Conservation (phyloP, 2,329 filamentous ascomycete genomes). For the Beauveria varroae region DNA sequence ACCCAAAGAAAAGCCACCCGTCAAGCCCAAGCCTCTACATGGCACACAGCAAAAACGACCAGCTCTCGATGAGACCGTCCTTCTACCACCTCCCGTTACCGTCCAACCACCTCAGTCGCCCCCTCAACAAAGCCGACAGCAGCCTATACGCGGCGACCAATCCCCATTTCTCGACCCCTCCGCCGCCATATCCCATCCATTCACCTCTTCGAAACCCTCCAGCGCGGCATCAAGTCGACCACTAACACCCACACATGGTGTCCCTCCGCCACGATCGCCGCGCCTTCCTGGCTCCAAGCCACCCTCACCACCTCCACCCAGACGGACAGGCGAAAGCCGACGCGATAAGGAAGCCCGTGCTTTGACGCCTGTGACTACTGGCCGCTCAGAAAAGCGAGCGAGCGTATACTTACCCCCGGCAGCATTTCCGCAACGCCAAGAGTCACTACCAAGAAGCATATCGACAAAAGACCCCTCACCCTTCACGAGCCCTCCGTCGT, state of each 20-base stretch:
- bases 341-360: slow-evolving; percentile 36
- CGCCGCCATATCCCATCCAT: slow-evolving; percentile 32
- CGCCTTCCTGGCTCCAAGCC: slow-evolving; percentile 40
- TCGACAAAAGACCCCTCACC: slow-evolving; percentile 54
- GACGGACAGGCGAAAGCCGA: slow-evolving; percentile 52
- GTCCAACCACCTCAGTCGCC: slow-evolving; percentile 66
- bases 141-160: slow-evolving; percentile 31
- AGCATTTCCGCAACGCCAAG: slow-evolving; percentile 43
- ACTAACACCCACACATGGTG: slow-evolving; percentile 41
- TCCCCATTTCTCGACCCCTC: slow-evolving; percentile 42
- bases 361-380: background rate
- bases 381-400: slow-evolving; percentile 18
- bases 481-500: slow-evolving; percentile 72
- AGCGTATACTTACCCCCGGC: slow-evolving; percentile 12
- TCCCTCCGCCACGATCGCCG: slow-evolving; percentile 34
- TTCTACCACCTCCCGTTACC: slow-evolving; percentile 55
- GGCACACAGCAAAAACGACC: slow-evolving; percentile 15
- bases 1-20: slow-evolving; percentile 28
- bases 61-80: slow-evolving; percentile 20
- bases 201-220: slow-evolving; percentile 38
- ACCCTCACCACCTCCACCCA: slow-evolving; percentile 56
- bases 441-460: slow-evolving; percentile 13
- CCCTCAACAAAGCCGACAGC: slow-evolving; percentile 39
- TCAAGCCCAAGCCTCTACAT: slow-evolving; percentile 28
- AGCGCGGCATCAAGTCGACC: slow-evolving; percentile 46